Percentiles rank a stretch among this genome's conserved stretches.
Evolutionary conservation across 768 basidiomycete genomes (phyloP).

Genomic region (Xerocomus brunneocitrinus): DNA sequence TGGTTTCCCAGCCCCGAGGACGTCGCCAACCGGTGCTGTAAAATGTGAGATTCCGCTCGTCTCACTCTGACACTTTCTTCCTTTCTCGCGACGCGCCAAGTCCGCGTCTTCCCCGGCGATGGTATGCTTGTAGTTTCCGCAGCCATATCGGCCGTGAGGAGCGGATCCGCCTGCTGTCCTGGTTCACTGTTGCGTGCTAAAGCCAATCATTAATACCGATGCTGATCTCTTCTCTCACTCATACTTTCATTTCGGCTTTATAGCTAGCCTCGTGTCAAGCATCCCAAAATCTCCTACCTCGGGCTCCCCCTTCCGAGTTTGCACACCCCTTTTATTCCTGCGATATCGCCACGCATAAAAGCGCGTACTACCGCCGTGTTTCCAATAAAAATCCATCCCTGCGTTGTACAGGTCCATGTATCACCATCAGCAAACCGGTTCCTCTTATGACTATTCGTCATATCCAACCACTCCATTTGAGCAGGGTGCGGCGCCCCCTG

Average conservation of each 20-base stretch:
- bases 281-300: slow-evolving; percentile 28
- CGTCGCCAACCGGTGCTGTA: slow-evolving; percentile 1
- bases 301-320: slow-evolving; percentile 27
- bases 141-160: slow-evolving; percentile 20
- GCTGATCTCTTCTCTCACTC: slow-evolving; percentile 33
- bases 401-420: slow-evolving; percentile 55
- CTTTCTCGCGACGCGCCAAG: background rate
- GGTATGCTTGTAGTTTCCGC: slow-evolving; percentile 6
- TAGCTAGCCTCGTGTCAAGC: slow-evolving; percentile 33
- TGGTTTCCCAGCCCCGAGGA: slow-evolving; percentile 11
- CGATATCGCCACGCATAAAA: slow-evolving; percentile 29
- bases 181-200: slow-evolving; percentile 25
- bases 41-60: slow-evolving; percentile 21
- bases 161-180: slow-evolving; percentile 27
- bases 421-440: slow-evolving; percentile 40
- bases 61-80: background rate
- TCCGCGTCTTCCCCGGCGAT: slow-evolving; percentile 5
- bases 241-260: slow-evolving; percentile 34
- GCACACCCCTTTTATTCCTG: slow-evolving; percentile 24
- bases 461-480: slow-evolving; percentile 33
- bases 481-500: slow-evolving; percentile 18
- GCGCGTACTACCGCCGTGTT: slow-evolving; percentile 20
- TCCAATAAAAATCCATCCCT: slow-evolving; percentile 35
- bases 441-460: slow-evolving; percentile 49
- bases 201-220: slow-evolving; percentile 33